Evolutionary conservation across 1,139 yeast genomes (phyloP).

Genomic region (Hemisphaericaspora lyxosophila): DNA sequence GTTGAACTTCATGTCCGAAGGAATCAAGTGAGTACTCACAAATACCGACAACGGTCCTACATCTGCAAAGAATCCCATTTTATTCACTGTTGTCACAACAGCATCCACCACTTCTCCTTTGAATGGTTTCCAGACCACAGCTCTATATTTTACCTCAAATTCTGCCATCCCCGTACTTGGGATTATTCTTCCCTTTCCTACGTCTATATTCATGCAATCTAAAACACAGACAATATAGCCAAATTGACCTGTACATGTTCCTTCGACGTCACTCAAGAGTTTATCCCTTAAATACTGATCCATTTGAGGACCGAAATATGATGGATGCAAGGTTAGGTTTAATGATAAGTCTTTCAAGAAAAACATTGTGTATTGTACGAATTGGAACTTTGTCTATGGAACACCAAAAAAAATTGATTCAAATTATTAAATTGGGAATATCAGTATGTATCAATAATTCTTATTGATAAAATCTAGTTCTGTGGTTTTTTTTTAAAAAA

Average conservation of each 20-base stretch:
- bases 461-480: too few species aligned
- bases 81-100: slow-evolving; percentile 88
- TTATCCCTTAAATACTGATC: slow-evolving; percentile 87
- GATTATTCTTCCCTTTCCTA: slow-evolving; percentile 88
- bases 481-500: background rate
- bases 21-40: slow-evolving; percentile 91
- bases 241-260: slow-evolving; percentile 98
- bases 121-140: slow-evolving; percentile 98
- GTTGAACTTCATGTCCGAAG: slow-evolving; percentile 89
- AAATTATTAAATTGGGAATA: background rate
- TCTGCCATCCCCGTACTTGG: slow-evolving; percentile 94
- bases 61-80: slow-evolving; percentile 96
- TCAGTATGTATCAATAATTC: too few species aligned
- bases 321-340: slow-evolving; percentile 91
- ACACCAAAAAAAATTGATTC: background rate
- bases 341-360: slow-evolving; percentile 81
- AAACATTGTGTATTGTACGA: slow-evolving; percentile 34
- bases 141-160: slow-evolving; percentile 92
- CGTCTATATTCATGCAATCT: slow-evolving; percentile 92
- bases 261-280: slow-evolving; percentile 92
- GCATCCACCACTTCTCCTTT: slow-evolving; percentile 99
- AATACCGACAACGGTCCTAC: slow-evolving; percentile 96
- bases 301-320: slow-evolving; percentile 98
- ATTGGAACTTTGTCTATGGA: background rate
- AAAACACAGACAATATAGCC: slow-evolving; percentile 96